Evolutionary conservation across 495 filamentous ascomycete genomes (phyloP), one percentile per base, ranked within the genome.

Genomic region (Penicillium pulvis): DNA sequence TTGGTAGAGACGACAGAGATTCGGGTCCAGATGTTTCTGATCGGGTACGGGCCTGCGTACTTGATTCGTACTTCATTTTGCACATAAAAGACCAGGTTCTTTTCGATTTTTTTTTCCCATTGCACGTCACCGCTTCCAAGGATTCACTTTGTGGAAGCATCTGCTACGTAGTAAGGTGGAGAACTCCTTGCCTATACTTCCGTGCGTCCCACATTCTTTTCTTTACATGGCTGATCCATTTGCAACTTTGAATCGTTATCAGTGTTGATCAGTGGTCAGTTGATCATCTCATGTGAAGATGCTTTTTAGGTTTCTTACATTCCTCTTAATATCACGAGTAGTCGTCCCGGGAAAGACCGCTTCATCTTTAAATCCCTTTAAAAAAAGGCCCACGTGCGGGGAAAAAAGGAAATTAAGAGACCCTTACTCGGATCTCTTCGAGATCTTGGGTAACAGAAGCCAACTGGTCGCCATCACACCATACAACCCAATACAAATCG

Each of bases 401-500:
- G 39, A n/a, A 7, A 39, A 16, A 42, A 28, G 23, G 8, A 16
- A 12, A 45, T 19, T 20, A 31, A 33, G 30, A 55, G 17, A 24
- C 31, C 47, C 35, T 64, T 66, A 73, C 55, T 73, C 68, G 12
- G 65, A 61, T 58, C 66, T 64, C 59, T 71, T 73, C 1, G 59
- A 61, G 47, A 70, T 61, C 60, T 67, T 67, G 3, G 73, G 71
- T 53, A 75, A 50, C 46, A 63, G 55, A 31, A 65, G 28, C 89
- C 89, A 94, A 60, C 82, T 85, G 0, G 76, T 71, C 47, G 85
- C 58, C 91, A 95, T 93, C 35, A 81, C 79, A 4, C 74, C 83
- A 76, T 88, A 92, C 61, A 93, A 61, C 41, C 80, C 83, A 55
- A 90, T 81, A 63, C 80, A 83, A 48, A 85, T 76, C 6, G 90